Evolutionary conservation across 2,329 filamentous ascomycete species (phyloP).

Genomic region (Ilyonectria destructans): DNA sequence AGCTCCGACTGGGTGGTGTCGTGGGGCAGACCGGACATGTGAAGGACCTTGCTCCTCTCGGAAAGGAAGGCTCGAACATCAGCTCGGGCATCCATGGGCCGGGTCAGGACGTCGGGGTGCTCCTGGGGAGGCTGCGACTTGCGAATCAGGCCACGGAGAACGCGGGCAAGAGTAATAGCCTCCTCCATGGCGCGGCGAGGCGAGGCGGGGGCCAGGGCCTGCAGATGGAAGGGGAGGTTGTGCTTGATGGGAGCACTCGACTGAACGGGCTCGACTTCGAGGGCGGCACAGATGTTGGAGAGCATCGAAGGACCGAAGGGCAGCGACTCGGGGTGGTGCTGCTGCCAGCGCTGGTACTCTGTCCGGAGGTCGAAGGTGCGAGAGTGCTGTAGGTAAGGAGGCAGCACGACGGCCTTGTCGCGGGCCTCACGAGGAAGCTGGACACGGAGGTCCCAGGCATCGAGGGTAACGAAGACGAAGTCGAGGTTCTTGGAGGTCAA

Average conservation of each 20-base stretch:
- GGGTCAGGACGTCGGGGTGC: constrained; percentile 93
- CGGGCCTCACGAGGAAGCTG: constrained; percentile 97
- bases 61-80: constrained; percentile 97
- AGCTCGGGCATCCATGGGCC: constrained; percentile 96
- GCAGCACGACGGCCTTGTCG: constrained; percentile 97
- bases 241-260: constrained; percentile 99
- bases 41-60: constrained; percentile 97
- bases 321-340: constrained; percentile 96
- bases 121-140: constrained; percentile 97
- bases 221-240: constrained; percentile 97
- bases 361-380: constrained; percentile 96
- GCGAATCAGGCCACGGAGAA: constrained; percentile 91
- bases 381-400: constrained; percentile 97
- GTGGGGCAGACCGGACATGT: constrained; percentile 97
- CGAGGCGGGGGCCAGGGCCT: constrained; percentile 94
- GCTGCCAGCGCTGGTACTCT: constrained; percentile 98
- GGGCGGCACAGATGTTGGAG: constrained; percentile 96
- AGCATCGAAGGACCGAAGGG: constrained; percentile 97
- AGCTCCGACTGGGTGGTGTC: constrained; percentile 99
- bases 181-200: constrained; percentile 98
- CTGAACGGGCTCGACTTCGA: constrained; percentile 98
- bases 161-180: constrained; percentile 92
- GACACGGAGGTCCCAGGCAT: constrained; percentile 98
- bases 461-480: constrained; percentile 98
- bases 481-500: constrained; percentile 92